These are phyloP conservation scores for Phellopilus nigrolimitatus DNA, from an alignment of 1,284 basidiomycete genomes.

Conservation along the genomic window DNA sequence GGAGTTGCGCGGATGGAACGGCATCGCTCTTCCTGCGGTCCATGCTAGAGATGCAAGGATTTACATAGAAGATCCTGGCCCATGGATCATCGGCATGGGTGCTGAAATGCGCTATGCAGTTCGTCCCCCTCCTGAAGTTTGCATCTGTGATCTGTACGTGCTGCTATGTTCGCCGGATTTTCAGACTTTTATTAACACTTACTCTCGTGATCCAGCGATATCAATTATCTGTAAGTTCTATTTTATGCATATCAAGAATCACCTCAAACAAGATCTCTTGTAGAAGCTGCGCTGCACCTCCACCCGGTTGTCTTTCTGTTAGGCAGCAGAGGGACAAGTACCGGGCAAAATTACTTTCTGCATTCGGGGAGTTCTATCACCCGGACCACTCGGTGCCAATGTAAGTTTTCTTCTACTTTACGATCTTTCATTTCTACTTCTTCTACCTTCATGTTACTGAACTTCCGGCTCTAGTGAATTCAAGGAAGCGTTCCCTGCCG, in stretches of 20 bases:
- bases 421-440: slow-evolving; percentile 7
- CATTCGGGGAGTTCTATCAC: slow-evolving; percentile 81
- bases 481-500: slow-evolving; percentile 92
- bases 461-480: slow-evolving; percentile 58
- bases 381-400: slow-evolving; percentile 78
- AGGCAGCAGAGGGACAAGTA: slow-evolving; percentile 85
- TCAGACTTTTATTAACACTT: slow-evolving; percentile 1
- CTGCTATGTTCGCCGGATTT: slow-evolving; percentile 12
- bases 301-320: slow-evolving; percentile 72
- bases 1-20: slow-evolving; percentile 92
- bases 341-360: slow-evolving; percentile 67
- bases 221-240: slow-evolving; percentile 70
- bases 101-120: slow-evolving; percentile 82
- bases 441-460: slow-evolving; percentile 2
- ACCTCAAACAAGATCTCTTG: slow-evolving; percentile 21
- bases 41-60: slow-evolving; percentile 90
- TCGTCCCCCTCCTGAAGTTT: slow-evolving; percentile 75
- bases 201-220: slow-evolving; percentile 71
- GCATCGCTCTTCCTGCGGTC: slow-evolving; percentile 79
- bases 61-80: slow-evolving; percentile 83
- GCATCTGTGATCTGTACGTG: slow-evolving; percentile 85
- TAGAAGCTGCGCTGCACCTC: slow-evolving; percentile 73
- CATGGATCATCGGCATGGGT: slow-evolving; percentile 91
- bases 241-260: background rate
- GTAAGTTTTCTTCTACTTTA: slow-evolving; percentile 32